Evolutionary conservation across 2,329 filamentous ascomycete species (phyloP).

Genomic region (Pestalotiopsis sp.): DNA sequence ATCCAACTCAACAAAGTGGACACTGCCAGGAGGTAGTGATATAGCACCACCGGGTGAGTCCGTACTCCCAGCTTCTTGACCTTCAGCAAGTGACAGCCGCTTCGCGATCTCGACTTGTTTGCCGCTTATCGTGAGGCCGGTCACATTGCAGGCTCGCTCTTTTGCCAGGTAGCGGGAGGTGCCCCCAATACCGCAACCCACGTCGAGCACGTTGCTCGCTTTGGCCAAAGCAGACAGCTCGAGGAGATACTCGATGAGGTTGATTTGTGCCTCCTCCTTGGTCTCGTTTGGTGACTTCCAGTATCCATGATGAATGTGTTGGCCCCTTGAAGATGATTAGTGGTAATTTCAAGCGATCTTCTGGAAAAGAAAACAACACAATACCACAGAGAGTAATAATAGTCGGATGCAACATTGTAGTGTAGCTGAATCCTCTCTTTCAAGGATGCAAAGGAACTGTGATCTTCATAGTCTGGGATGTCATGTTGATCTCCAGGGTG

Average conservation of each 20-base stretch:
- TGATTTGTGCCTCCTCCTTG: conserved; percentile 61
- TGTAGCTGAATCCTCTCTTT: conserved; percentile 63
- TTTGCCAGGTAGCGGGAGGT: conserved; percentile 59
- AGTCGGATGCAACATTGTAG: conserved; percentile 64
- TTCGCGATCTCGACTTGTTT: conserved; percentile 62
- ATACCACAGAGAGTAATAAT: conserved; percentile 64
- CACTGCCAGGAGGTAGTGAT: conserved; percentile 30
- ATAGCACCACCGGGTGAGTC: conserved; percentile 7
- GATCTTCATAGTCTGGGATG: conserved; percentile 28
- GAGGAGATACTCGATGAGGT: conserved; percentile 59
- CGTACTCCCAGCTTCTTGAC: conserved; percentile 1
- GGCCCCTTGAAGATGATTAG: conserved; percentile 47
- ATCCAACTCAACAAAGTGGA: conserved; percentile 61
- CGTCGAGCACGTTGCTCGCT: conserved; percentile 53
- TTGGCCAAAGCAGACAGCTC: conserved; percentile 43
- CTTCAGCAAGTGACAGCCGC: conserved; percentile 45
- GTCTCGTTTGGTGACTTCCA: conserved; percentile 53
- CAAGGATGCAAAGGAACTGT: conserved; percentile 36
- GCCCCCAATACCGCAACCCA: conserved; percentile 64
- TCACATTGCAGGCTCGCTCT: conserved; percentile 54
- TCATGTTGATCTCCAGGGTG: conserved; percentile 33
- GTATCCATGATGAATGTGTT: conserved; percentile 67
- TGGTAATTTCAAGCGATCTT: conserved; percentile 8
- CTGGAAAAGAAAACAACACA: conserved; percentile 10
- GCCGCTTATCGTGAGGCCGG: conserved; percentile 62